Conservation (phyloP, 768 basidiomycete species). For the Lactarius akahatsu region DNA sequence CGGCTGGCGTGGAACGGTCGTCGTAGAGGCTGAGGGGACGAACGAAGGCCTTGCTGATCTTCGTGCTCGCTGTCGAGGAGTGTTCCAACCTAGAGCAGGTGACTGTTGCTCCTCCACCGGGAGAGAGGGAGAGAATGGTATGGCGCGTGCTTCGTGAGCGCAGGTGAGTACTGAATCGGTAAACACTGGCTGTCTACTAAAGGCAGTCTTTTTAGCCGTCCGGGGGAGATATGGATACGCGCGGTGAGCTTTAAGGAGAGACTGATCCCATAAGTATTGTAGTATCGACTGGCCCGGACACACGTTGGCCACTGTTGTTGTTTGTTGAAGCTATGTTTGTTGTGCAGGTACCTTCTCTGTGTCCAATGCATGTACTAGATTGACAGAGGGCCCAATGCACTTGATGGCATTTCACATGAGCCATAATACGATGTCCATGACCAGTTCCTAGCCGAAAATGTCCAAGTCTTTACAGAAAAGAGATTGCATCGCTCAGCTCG, state of each 20-base stretch:
- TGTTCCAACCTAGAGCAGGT: conserved; percentile 59
- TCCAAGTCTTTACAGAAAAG: neutral
- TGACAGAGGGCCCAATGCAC: neutral
- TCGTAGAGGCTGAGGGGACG: conserved; percentile 85
- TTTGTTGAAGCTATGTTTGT: neutral
- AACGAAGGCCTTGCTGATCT: conserved; percentile 81
- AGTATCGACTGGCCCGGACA: conserved; percentile 32
- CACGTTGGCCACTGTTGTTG: conserved; percentile 11
- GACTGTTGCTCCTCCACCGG: conserved; percentile 43
- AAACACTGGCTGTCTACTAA: conserved; percentile 17
- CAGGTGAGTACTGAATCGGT: conserved; percentile 48
- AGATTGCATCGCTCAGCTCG: neutral
- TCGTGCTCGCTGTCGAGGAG: conserved; percentile 68
- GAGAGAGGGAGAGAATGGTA: conserved; percentile 49
- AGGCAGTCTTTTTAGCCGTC: conserved; percentile 47
- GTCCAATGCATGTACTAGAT: neutral
- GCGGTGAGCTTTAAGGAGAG: conserved; percentile 67
- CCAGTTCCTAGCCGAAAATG: neutral
- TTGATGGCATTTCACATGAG: neutral
- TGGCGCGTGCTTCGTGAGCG: conserved; percentile 76
- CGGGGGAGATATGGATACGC: conserved; percentile 70
- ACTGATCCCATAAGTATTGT: conserved; percentile 38
- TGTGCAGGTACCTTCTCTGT: conserved; percentile 4
- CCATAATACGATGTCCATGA: neutral
- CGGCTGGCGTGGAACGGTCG: conserved; percentile 80